Evolutionary conservation across 2,329 filamentous ascomycete genomes (phyloP).

Genomic region (Alternaria gaisen): DNA sequence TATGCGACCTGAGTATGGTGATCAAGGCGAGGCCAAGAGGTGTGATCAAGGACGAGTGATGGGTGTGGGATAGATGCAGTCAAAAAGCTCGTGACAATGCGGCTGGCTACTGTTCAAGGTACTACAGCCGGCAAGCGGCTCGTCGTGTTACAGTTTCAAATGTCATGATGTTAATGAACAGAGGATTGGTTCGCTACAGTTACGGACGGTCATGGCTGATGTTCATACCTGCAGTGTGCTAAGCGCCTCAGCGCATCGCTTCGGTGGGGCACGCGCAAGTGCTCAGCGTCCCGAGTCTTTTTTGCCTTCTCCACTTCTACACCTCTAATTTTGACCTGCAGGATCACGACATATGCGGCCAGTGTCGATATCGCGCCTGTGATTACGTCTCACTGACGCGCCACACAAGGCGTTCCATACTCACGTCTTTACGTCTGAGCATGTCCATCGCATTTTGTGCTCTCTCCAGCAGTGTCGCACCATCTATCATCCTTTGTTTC

Average conservation of each 20-base stretch:
- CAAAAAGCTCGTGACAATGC: background rate
- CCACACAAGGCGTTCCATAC: conserved; percentile 57
- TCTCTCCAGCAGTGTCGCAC: conserved; percentile 52
- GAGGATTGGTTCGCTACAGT: too few species aligned
- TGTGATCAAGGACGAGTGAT: background rate
- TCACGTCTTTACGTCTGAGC: conserved; percentile 55
- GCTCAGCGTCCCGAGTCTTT: background rate
- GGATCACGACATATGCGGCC: background rate
- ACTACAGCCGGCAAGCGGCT: too few species aligned
- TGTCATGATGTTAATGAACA: background rate
- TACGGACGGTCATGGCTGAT: background rate
- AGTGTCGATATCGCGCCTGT: background rate
- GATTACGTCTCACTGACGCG: conserved; percentile 29
- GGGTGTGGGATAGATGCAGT: background rate
- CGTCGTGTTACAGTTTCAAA: too few species aligned
- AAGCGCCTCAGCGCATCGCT: background rate
- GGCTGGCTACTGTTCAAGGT: too few species aligned
- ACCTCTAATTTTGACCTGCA: background rate
- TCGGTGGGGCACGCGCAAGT: background rate
- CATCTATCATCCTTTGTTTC: conserved; percentile 53
- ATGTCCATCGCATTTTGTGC: conserved; percentile 56
- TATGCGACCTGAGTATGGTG: background rate
- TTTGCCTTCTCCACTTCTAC: background rate
- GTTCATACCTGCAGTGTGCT: background rate
- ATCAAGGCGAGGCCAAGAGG: background rate